These are phyloP conservation scores for Sporobolomyces phaffii DNA, from an alignment of 768 basidiomycete genomes.

Conservation along the genomic window DNA sequence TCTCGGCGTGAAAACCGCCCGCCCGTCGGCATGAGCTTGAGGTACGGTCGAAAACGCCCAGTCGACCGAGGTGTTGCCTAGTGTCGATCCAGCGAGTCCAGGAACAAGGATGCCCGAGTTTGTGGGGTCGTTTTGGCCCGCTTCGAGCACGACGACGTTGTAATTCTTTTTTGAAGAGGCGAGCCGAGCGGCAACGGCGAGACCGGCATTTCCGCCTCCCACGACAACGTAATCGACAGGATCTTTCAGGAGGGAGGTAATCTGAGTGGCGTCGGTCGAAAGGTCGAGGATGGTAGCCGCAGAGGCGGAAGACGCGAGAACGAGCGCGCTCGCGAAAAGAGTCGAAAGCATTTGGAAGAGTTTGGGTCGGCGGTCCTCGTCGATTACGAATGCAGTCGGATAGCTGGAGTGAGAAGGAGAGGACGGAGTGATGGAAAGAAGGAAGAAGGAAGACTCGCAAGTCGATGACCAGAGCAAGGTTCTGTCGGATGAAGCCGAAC, in stretches of 20 bases:
- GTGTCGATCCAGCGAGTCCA: constrained; percentile 12
- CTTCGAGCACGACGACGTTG: constrained; percentile 51
- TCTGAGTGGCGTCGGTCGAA: background rate
- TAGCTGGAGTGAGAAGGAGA: too few species aligned
- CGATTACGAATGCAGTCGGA: too few species aligned
- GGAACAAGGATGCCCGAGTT: constrained; percentile 19
- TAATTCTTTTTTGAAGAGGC: constrained; percentile 47
- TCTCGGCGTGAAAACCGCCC: constrained; percentile 16
- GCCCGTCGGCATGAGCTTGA: constrained; percentile 7
- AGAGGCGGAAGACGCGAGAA: background rate
- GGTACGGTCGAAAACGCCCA: constrained; percentile 19
- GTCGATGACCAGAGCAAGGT: too few species aligned
- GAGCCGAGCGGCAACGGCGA: constrained; percentile 51
- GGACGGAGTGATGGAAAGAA: background rate
- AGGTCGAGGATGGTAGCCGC: constrained; percentile 1
- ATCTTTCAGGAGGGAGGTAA: background rate
- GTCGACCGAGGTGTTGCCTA: background rate
- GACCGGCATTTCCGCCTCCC: constrained; percentile 44
- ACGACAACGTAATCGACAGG: constrained; percentile 26
- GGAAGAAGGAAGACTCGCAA: background rate
- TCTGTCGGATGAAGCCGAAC: too few species aligned
- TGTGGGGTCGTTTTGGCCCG: constrained; percentile 40
- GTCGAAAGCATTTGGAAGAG: background rate
- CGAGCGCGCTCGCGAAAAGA: background rate
- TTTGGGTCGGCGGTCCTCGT: background rate